Evolutionary conservation across 2,329 filamentous ascomycete species (phyloP).

Genomic region (Aschersonia sp.): DNA sequence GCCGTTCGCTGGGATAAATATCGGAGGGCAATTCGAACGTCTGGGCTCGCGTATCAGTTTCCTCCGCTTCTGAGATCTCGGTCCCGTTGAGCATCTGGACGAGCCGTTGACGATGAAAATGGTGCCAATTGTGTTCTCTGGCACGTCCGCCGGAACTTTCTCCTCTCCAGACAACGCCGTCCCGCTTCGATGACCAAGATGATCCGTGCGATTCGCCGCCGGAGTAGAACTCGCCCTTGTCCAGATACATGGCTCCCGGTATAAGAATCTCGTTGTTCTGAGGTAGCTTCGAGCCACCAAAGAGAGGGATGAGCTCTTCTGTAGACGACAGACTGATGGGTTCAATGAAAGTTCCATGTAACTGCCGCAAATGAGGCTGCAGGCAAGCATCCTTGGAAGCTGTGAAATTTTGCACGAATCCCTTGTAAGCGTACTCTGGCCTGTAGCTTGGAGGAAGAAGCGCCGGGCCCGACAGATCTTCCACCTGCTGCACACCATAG

Average conservation of each 20-base stretch:
- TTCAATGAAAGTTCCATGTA: constrained; percentile 44
- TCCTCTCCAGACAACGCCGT: constrained; percentile 48
- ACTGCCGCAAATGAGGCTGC: constrained; percentile 33
- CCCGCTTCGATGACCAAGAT: constrained; percentile 41
- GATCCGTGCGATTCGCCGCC: constrained; percentile 40
- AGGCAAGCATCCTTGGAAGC: constrained; percentile 42
- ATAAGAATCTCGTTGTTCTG: constrained; percentile 52
- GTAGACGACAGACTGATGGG: constrained; percentile 36
- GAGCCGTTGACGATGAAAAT: constrained; percentile 59
- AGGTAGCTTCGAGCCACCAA: constrained; percentile 47
- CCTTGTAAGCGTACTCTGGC: constrained; percentile 23
- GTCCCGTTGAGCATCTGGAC: constrained; percentile 55
- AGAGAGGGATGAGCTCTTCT: constrained; percentile 42
- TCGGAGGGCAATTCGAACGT: constrained; percentile 35
- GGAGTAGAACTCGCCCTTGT: constrained; percentile 40
- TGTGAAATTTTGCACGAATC: constrained; percentile 44
- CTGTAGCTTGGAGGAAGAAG: constrained; percentile 19
- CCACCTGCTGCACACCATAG: constrained; percentile 18
- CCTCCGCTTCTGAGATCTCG: constrained; percentile 33
- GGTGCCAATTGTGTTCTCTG: constrained; percentile 43
- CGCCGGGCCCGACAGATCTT: constrained; percentile 15
- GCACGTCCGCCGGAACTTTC: constrained; percentile 46
- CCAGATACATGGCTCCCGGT: constrained; percentile 51
- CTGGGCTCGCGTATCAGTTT: constrained; percentile 19
- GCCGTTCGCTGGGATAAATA: constrained; percentile 26